Conservation (phyloP, 495 filamentous ascomycete species). For the Parathielavia appendiculata region DNA sequence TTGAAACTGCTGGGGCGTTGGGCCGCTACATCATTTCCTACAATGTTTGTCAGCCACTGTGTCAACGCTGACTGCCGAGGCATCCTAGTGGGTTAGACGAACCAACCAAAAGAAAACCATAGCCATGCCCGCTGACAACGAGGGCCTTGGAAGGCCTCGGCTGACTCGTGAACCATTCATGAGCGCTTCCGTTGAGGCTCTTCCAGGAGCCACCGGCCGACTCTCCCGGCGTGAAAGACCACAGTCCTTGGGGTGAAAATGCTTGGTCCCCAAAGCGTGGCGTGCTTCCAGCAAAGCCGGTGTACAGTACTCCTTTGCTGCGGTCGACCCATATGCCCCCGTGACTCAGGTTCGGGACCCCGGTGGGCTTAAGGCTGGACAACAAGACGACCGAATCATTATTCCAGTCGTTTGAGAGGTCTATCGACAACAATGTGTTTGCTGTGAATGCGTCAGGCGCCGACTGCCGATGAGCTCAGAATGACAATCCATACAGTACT, state of each 20-base stretch:
- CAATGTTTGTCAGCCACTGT: constrained; percentile 5
- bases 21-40: neutral
- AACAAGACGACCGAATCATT: constrained; percentile 15
- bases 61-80: neutral
- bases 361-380: constrained; percentile 19
- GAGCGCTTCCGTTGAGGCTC: constrained; percentile 22
- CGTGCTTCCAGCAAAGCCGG: constrained; percentile 21
- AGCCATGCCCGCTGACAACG: constrained; percentile 18
- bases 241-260: constrained; percentile 17
- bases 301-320: constrained; percentile 18
- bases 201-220: constrained; percentile 19
- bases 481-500: constrained; percentile 18
- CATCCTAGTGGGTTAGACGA: neutral
- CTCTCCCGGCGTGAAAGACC: constrained; percentile 22
- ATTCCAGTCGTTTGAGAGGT: constrained; percentile 21
- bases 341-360: constrained; percentile 15
- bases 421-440: constrained; percentile 23
- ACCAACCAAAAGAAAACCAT: constrained; percentile 24
- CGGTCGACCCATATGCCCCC: constrained; percentile 27
- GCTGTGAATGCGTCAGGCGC: constrained; percentile 4
- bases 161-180: constrained; percentile 14
- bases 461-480: neutral
- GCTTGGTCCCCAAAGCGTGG: constrained; percentile 16
- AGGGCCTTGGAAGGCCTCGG: constrained; percentile 20
- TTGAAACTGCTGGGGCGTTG: constrained; percentile 10